A percentile compares a stretch with the other conserved stretches of the same genome.
Evolutionary conservation across 257 asterid genomes (phyloP).

Genomic region (Solanum acaule): DNA sequence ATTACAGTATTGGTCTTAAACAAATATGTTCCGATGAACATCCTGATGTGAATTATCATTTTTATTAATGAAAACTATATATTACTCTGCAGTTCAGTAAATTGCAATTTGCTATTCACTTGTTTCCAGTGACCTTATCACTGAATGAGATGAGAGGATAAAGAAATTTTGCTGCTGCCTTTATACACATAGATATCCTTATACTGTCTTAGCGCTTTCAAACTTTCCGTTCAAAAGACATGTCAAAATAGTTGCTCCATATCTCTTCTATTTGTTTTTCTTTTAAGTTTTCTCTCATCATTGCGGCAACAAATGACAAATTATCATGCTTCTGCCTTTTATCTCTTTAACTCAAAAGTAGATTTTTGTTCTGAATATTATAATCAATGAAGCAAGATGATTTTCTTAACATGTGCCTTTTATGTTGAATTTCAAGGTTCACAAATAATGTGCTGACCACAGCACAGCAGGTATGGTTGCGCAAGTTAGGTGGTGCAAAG

Average conservation of each 20-base stretch:
- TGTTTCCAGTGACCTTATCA: neutral
- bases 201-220: neutral
- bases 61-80: neutral
- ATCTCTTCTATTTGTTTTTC: neutral
- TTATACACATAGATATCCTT: neutral
- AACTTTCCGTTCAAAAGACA: neutral
- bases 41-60: neutral
- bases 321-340: neutral
- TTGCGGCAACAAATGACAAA: neutral
- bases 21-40: neutral
- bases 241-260: neutral
- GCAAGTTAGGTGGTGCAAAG: conserved; percentile 92
- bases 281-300: neutral
- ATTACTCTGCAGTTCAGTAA: neutral
- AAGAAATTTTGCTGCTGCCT: neutral
- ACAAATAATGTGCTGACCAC: conserved; percentile 93
- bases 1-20: neutral
- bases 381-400: neutral
- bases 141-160: neutral
- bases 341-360: neutral
- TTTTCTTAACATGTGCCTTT: neutral
- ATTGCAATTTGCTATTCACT: neutral
- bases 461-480: conserved; percentile 95
- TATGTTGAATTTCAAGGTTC: conserved; percentile 46
- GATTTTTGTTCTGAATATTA: neutral